Conservation (phyloP, 106 monocot species). For the Cymbidium sinense region DNA sequence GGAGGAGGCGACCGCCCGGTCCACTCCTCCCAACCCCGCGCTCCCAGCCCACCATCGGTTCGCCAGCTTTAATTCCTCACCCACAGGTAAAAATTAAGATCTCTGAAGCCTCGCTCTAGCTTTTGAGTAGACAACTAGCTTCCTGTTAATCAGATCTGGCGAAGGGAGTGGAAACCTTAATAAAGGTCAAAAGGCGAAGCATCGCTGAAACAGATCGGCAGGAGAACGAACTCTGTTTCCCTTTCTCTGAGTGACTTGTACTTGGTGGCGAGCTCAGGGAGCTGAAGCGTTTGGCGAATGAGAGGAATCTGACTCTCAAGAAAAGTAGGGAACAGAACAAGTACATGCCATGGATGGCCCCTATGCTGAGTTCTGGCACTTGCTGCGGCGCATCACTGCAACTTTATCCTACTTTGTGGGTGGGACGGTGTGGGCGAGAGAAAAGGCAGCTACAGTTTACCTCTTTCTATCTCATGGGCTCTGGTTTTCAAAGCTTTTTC, state of each 20-base stretch:
- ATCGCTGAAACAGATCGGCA: neutral
- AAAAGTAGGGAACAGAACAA: neutral
- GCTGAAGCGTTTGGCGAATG: neutral
- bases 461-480: neutral
- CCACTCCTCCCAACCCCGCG: slow-evolving; percentile 20
- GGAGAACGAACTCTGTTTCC: neutral
- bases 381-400: neutral
- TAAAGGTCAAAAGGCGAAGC: too few relatives aligned
- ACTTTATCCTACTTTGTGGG: neutral
- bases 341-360: neutral
- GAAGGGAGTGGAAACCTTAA: too few relatives aligned
- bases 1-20: slow-evolving; percentile 19
- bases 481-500: neutral
- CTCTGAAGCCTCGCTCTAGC: too few relatives aligned
- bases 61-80: slow-evolving; percentile 19
- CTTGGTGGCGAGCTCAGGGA: neutral
- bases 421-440: neutral
- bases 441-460: neutral
- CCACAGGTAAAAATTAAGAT: too few relatives aligned
- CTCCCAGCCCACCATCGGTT: slow-evolving; percentile 61
- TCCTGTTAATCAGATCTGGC: too few relatives aligned
- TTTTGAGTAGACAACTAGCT: too few relatives aligned
- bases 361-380: neutral
- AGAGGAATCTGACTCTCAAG: neutral
- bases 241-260: neutral